A percentile compares a stretch with the other conserved stretches of the same genome.
These are phyloP conservation scores for Phascolomyces articulosus DNA, from an alignment of 371 early-diverging fungal species.

Conservation along the genomic window DNA sequence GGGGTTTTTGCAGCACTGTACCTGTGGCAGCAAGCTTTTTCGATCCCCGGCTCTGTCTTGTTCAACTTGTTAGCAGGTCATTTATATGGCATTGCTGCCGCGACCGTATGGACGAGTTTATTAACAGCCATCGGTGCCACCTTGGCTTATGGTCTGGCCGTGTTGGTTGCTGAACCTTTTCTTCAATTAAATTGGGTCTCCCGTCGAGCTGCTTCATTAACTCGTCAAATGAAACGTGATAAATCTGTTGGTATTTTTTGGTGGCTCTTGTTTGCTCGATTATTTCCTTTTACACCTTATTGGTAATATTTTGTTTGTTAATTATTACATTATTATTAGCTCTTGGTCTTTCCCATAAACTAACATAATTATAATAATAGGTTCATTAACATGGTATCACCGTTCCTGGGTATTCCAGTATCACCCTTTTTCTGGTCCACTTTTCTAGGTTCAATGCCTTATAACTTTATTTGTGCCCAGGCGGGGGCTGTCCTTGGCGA, in stretches of 20 bases:
- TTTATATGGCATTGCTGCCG: slow-evolving; percentile 41
- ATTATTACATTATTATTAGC: too few relatives aligned
- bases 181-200: slow-evolving; percentile 46
- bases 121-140: slow-evolving; percentile 50
- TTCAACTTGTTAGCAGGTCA: slow-evolving; percentile 49
- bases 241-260: slow-evolving; percentile 42
- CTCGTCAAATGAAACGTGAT: slow-evolving; percentile 35
- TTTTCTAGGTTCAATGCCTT: slow-evolving; percentile 50
- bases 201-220: slow-evolving; percentile 31
- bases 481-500: slow-evolving; percentile 52
- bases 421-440: slow-evolving; percentile 53
- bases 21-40: slow-evolving; percentile 57
- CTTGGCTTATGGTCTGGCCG: slow-evolving; percentile 43
- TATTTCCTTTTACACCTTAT: slow-evolving; percentile 57
- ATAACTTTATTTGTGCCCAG: slow-evolving; percentile 52
- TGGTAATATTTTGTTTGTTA: slow-evolving; percentile 34
- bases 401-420: slow-evolving; percentile 46
- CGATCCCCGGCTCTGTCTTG: slow-evolving; percentile 51
- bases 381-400: slow-evolving; percentile 54
- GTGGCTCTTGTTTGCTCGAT: slow-evolving; percentile 50
- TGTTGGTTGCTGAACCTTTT: slow-evolving; percentile 48
- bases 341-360: too few relatives aligned
- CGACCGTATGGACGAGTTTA: slow-evolving; percentile 43
- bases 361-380: slow-evolving; percentile 4
- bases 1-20: slow-evolving; percentile 47